A percentile compares a stretch with the other conserved stretches of the same genome.
Conservation (phyloP, 2,329 filamentous ascomycete genomes). For the Alternaria sp. region DNA sequence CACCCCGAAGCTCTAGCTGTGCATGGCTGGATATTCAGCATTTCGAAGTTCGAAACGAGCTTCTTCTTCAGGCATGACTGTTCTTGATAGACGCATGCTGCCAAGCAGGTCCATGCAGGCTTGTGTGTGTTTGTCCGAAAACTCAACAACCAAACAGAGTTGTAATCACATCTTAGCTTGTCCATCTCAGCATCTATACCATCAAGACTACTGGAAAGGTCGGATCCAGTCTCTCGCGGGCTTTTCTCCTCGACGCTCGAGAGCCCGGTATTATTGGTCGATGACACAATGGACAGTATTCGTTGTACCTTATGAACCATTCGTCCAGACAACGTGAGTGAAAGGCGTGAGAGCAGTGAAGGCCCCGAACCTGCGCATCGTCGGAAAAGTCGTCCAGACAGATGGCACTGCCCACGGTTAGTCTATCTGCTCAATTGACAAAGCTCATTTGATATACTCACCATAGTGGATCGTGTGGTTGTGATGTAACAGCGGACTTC, state of each 20-base stretch:
- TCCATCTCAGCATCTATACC: constrained; percentile 23
- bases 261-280: constrained; percentile 45
- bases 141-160: background rate
- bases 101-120: background rate
- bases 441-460: constrained; percentile 8
- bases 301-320: constrained; percentile 50
- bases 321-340: constrained; percentile 50
- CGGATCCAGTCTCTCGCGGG: constrained; percentile 15
- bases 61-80: background rate
- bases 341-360: constrained; percentile 50
- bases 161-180: background rate
- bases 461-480: constrained; percentile 40
- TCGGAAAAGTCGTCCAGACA: constrained; percentile 49
- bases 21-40: background rate
- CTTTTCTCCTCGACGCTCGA: constrained; percentile 17
- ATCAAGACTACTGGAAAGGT: constrained; percentile 33
- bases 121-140: background rate
- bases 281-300: constrained; percentile 52
- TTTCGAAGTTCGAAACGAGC: background rate
- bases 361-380: constrained; percentile 45
- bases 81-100: background rate
- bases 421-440: background rate
- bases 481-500: constrained; percentile 23
- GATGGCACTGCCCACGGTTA: constrained; percentile 42
- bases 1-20: background rate